Base-by-base conservation (phyloP, 1,284 basidiomycete genomes). In the Ceratobasidium sp. region DNA sequence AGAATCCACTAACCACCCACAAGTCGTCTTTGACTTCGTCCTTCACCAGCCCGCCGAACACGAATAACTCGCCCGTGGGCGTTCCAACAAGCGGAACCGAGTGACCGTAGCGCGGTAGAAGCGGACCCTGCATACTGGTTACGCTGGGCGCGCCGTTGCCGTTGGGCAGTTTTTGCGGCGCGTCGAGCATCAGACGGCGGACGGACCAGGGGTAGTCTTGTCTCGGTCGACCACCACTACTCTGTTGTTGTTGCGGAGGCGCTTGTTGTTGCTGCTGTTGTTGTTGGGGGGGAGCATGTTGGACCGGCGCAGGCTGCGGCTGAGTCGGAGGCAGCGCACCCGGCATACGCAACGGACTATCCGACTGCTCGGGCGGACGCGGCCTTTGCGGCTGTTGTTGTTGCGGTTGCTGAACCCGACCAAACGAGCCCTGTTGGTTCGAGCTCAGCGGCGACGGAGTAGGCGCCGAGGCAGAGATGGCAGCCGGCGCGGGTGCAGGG, bases 41-140 rank as follows among this genome's bases (percentile, higher is more conserved):
- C 57, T 93, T 91, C 20, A 99, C 97, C 71, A 99, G 92, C 80
- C 98, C 98, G 81, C 98, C 98, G 83, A 99, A 99, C 78, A 99
- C 90, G 20, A 96, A 97, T 80, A 99, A 91, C 83, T 99, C 97
- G 33, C 97, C 97, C 7, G 88, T 90, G 23, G 90, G 84, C 13
- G 93, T 94, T 1, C 95, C 91, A 62, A 90, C 91, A 15, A 95
- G 91, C 28, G 98, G 97, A n/a, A 98, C 90, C 2, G 97, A 94
- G 83, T 98, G 96, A 13, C 98, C 98, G 83, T 99, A 99, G 75
- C 98, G 93, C 17, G 98, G 98, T 85, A 99, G 99, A 0, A 98
- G 98, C 28, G 91, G 91, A 3, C 73, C 73, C 3, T 26, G 52
- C 73, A 75, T 75, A 38, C 62, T 56, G 46, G 65, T 68, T 26